phyloP scores from a whole-genome alignment of 1,284 basidiomycete species.

The Trichosporon asahii region DNA sequence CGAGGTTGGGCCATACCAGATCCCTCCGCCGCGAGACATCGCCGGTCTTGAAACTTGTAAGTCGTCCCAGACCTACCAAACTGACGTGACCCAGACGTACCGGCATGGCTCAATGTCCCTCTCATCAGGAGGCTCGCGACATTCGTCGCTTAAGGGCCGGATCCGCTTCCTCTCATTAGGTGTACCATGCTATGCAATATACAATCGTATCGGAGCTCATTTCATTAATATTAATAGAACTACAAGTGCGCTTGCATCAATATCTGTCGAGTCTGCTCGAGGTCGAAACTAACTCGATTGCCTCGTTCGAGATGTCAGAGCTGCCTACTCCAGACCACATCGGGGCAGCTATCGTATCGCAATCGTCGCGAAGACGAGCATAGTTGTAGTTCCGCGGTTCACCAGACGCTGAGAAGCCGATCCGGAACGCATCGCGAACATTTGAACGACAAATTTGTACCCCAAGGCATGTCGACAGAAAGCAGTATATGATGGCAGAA shows the following conservation, averaged over 20 bases:
- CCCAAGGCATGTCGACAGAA: constrained; percentile 48
- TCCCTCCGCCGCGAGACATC: constrained; percentile 49
- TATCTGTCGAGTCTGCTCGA: not conserved
- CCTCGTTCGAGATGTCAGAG: not conserved
- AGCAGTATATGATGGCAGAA: constrained; percentile 44
- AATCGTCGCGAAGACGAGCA: not conserved
- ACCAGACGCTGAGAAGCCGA: not conserved
- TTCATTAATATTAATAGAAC: not conserved
- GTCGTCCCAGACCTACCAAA: constrained; percentile 40
- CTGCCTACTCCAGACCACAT: not conserved
- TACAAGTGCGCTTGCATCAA: not conserved
- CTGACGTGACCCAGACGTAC: too few species aligned
- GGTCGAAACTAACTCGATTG: not conserved
- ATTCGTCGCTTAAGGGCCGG: constrained; percentile 30
- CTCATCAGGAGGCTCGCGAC: constrained; percentile 41
- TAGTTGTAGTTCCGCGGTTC: constrained; percentile 15
- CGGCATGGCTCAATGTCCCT: constrained; percentile 40
- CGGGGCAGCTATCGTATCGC: not conserved
- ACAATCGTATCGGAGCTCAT: constrained; percentile 8
- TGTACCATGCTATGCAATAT: not conserved
- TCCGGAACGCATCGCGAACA: constrained; percentile 36
- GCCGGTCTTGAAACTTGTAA: constrained; percentile 51
- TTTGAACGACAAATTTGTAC: constrained; percentile 41
- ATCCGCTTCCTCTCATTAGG: not conserved
- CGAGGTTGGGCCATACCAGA: constrained; percentile 72